Evolutionary conservation across 306 rosid species (phyloP), one percentile per base, ranked within the genome.

Genomic region (Castanospermum australe): DNA sequence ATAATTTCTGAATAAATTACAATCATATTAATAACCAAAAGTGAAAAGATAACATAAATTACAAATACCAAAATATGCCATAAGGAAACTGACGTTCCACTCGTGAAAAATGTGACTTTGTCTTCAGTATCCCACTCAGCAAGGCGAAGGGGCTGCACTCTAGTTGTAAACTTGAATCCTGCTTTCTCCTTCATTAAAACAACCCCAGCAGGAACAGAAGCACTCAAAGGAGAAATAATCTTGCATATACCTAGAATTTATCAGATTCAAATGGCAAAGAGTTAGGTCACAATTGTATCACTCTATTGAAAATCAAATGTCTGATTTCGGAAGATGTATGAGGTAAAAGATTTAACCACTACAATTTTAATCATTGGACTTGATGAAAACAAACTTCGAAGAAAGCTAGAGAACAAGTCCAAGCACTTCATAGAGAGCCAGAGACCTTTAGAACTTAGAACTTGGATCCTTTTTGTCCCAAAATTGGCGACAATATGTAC

Each of bases 91-190:
- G 65, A 96, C 99, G 91, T 91, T 84, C 99, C 99, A 57, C 99
- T 93, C 98, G 90, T 88, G 85, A 90, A 93, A 88, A 96, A 96
- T 1, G 97, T 95, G 77, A 91, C 94, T 79, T 78, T 93, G 85
- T 96, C 99, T 84, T 91, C 97, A 42, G 81, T 81, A 87, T 96
- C 93, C 99, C 99, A 96, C 89, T 90, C 97, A 36, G 99, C 97
- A 85, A 93, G 96, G 63, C 99, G 97, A 28, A 96, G 97, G 48
- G 99, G 99, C 85, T 96, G 99, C 66, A 96, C 98, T 74, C 98
- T 91, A 32, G 99, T 95, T 48, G 99, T 89, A 84, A 95, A 95
- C 87, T 93, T 95, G 84, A 95, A 95, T 70, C 98, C 98, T 67
- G 86, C 78, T 80, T 89, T 84, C 90, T 96, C 98, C 87, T 84